Percentiles rank a stretch among this genome's conserved stretches.
Evolutionary conservation across 352 stramenopile genomes (phyloP).

Genomic region (Peronosclerospora sorghi): DNA sequence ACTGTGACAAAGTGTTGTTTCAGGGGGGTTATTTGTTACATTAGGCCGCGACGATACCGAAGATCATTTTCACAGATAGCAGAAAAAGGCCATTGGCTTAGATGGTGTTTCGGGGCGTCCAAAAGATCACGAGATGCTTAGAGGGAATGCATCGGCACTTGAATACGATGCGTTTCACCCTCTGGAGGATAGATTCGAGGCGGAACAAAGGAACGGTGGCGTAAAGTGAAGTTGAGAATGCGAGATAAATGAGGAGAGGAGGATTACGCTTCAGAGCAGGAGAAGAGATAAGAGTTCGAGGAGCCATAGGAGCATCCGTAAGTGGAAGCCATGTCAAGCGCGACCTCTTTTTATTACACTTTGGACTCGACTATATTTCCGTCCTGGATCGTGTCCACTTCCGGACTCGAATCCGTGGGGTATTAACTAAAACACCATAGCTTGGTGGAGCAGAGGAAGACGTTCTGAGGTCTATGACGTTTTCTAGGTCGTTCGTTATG

Average conservation of each 20-base stretch:
- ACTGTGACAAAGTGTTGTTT: conserved; percentile 68
- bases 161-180: conserved; percentile 23
- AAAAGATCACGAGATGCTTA: conserved; percentile 20
- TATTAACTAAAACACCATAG: no score
- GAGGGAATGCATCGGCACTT: conserved; percentile 17
- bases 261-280: conserved; percentile 6
- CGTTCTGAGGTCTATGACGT: no score
- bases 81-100: conserved; percentile 79
- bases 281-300: no score
- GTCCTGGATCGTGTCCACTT: no score
- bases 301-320: no score
- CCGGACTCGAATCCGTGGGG: no score
- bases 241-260: conserved; percentile 8
- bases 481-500: no score
- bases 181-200: conserved; percentile 34
- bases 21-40: conserved; percentile 80
- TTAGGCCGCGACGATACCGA: conserved; percentile 49
- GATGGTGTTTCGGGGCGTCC: conserved; percentile 15
- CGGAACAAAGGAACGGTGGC: conserved; percentile 8
- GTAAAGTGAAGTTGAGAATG: conserved; percentile 17
- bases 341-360: no score
- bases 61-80: conserved; percentile 90
- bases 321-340: no score
- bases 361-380: no score
- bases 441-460: no score